Evolutionary conservation across 1,284 basidiomycete species (phyloP), one percentile per base, ranked within the genome.

Genomic region (Phenoliferia sp.): DNA sequence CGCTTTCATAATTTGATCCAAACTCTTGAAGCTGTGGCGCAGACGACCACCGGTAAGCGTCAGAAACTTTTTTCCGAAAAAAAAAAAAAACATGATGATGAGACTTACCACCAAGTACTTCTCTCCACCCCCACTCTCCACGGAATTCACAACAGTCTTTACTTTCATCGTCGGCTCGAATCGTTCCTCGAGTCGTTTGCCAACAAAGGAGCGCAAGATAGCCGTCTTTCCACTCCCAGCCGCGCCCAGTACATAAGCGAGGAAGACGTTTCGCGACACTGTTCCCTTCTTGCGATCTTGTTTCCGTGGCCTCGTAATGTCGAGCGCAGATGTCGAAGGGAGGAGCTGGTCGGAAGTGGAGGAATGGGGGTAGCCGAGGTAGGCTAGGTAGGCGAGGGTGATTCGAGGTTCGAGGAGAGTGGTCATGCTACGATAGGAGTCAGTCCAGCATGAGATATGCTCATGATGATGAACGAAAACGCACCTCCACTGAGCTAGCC

Each of bases 401-500:
- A 90, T 90, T 77, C 88, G 89, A 75, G 94, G 89, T 76, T 97
- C 92, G 22, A 99, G 84, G 2, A 99, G 83, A 1, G 95, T 99
- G 1, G 94, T 96, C 94, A 98, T 97, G 78, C 93, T 94, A 72
- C 16, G 29, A 52, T 59, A 44, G 60, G 61, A 54, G 22, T 19
- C 9, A 39, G n/a, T 36, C 34, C 50, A 26, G 36, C 2, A 15
- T n/a, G n/a, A 34, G 50, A 52, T 16, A 35, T 12, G 12, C 12
- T 12, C 39, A 12, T 44, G 54, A 29, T 2, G 26, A 16, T 16
- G 7, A 17, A 28, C 5, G 31, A 5, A 17, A 50, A 75, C 82
- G 59, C 69, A 92, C 92, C 92, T 96, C 95, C 95, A 99, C 78
- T 98, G 94, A 31, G 95, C 95, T 22, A 99, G 82, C 95, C 95